Conservation (phyloP, 176 grass and related monocot genomes). For the Dactylis glomerata region DNA sequence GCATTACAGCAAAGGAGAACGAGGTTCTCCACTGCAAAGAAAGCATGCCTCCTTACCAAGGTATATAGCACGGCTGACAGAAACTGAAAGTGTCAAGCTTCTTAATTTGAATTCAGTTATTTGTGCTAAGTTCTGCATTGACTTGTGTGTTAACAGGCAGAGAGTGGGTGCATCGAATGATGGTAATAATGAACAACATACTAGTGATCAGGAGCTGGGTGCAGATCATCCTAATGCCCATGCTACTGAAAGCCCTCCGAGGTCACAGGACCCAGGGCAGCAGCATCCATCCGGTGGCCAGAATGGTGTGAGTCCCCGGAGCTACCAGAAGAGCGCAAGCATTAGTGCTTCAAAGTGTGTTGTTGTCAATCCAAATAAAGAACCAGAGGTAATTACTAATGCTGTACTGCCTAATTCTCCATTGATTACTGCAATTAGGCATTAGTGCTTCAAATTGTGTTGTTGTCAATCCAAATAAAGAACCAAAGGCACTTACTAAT, state of each 20-base stretch:
- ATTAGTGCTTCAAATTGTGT: slow-evolving; percentile 97
- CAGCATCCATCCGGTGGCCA: slow-evolving; percentile 21
- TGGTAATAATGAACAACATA: slow-evolving; percentile 50
- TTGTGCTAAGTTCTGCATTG: slow-evolving; percentile 24
- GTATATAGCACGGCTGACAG: slow-evolving; percentile 27
- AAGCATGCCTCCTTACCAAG: slow-evolving; percentile 95
- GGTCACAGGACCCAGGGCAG: slow-evolving; percentile 33
- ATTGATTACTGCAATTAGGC: slow-evolving; percentile 27
- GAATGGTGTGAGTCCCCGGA: slow-evolving; percentile 38
- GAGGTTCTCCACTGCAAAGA: slow-evolving; percentile 85
- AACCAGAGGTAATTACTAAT: slow-evolving; percentile 61
- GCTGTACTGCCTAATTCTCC: slow-evolving; percentile 17
- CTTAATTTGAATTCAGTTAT: neutral
- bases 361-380: slow-evolving; percentile 45
- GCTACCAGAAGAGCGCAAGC: slow-evolving; percentile 88
- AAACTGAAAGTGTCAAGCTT: neutral
- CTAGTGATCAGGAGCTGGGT: slow-evolving; percentile 50
- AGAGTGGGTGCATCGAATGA: slow-evolving; percentile 67
- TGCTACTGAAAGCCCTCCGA: slow-evolving; percentile 55
- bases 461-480: slow-evolving; percentile 45
- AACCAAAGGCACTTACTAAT: slow-evolving; percentile 57
- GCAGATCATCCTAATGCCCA: slow-evolving; percentile 52
- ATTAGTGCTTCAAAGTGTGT: slow-evolving; percentile 97
- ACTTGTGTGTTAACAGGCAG: slow-evolving; percentile 55
- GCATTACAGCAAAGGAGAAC: slow-evolving; percentile 93